Evolutionary conservation across 164 flowering plant genomes (phyloP).

Genomic region (Macadamia tetraphylla): DNA sequence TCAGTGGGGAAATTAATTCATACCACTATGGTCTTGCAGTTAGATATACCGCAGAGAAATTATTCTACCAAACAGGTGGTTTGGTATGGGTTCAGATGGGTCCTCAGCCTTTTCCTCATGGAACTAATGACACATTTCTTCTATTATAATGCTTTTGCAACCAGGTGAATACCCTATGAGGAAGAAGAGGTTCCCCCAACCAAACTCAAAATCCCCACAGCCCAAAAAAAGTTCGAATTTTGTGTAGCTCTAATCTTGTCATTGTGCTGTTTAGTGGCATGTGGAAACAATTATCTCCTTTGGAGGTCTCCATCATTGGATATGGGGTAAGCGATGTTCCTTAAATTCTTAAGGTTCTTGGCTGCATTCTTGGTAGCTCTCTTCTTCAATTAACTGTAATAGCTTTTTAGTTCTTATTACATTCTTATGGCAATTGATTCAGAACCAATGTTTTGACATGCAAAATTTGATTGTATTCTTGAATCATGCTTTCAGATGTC

Average conservation of each 20-base stretch:
- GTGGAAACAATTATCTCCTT: slow-evolving; percentile 78
- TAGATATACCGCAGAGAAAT: slow-evolving; percentile 66
- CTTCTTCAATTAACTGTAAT: background rate
- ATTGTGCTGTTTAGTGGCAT: slow-evolving; percentile 43
- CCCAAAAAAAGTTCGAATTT: background rate
- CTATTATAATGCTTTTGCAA: slow-evolving; percentile 83
- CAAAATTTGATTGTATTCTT: too few relatives aligned
- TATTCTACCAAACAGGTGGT: slow-evolving; percentile 39
- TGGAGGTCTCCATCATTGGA: slow-evolving; percentile 87
- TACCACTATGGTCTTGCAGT: slow-evolving; percentile 39
- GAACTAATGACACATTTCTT: slow-evolving; percentile 82
- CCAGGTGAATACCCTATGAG: slow-evolving; percentile 45
- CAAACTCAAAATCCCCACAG: background rate
- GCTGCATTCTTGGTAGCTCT: background rate
- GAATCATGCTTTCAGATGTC: too few relatives aligned
- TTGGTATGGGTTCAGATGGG: slow-evolving; percentile 81
- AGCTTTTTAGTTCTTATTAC: background rate
- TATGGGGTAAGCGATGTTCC: slow-evolving; percentile 77
- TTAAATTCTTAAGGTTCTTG: slow-evolving; percentile 6
- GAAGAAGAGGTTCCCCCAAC: background rate
- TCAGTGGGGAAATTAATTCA: too few relatives aligned
- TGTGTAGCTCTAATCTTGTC: slow-evolving; percentile 6
- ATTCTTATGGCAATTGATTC: background rate
- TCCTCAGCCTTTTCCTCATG: slow-evolving; percentile 62
- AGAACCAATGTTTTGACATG: background rate